phyloP scores from a whole-genome alignment of 345 rosid species.

The Laguncularia racemosa region DNA sequence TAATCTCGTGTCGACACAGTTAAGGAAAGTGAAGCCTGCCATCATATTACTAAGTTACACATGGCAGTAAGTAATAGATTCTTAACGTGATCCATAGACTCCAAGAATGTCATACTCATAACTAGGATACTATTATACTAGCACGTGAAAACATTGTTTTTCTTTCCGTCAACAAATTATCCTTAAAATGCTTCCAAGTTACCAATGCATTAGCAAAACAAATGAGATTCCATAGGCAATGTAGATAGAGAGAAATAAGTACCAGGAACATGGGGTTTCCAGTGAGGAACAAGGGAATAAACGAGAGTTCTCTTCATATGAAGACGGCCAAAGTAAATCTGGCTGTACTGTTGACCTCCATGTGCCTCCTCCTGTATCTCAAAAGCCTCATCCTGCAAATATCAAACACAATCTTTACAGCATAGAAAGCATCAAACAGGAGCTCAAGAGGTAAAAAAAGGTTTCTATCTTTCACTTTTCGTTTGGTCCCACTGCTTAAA shows the following conservation, averaged over 20 bases:
- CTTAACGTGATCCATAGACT: not conserved
- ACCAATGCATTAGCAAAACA: not conserved
- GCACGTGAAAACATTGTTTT: not conserved
- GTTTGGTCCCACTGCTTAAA: no score
- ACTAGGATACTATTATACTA: not conserved
- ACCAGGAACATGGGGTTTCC: slow-evolving; percentile 82
- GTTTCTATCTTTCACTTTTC: no score
- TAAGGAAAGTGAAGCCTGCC: no score
- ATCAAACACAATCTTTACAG: not conserved
- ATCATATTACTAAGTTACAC: not conserved
- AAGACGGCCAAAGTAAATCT: slow-evolving; percentile 82
- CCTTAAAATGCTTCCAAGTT: no score
- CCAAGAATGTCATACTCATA: not conserved
- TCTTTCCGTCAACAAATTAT: not conserved
- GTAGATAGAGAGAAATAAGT: slow-evolving; percentile 1
- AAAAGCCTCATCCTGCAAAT: slow-evolving; percentile 64
- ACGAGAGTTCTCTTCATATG: slow-evolving; percentile 70
- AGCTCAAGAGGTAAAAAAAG: no score
- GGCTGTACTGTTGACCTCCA: slow-evolving; percentile 90
- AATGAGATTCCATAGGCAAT: not conserved
- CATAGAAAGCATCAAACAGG: no score
- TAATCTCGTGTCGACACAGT: no score
- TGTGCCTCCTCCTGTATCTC: slow-evolving; percentile 65
- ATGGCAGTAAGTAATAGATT: not conserved
- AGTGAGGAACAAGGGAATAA: slow-evolving; percentile 61